A percentile compares a stretch with the other conserved stretches of the same genome.
phyloP scores from a whole-genome alignment of 192 early-diverging fungal species.

The Backusella morwellensis region DNA sequence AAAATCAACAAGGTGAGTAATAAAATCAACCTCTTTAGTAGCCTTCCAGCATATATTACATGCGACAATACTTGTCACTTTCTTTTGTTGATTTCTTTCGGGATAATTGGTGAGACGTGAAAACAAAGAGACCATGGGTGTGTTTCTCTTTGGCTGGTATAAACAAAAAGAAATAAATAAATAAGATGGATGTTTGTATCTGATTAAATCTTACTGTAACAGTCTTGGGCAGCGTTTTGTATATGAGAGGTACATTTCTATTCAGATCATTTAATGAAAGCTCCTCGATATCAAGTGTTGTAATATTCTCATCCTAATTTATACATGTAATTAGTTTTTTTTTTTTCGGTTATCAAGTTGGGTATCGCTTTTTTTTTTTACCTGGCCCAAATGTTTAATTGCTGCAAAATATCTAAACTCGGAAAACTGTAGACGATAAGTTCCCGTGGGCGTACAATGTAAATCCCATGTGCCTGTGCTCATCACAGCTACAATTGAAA shows the following conservation, averaged over 20 bases:
- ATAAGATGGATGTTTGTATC: background rate
- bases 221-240: constrained; percentile 42
- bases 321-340: too few species aligned
- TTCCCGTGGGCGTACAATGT: background rate
- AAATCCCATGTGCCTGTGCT: constrained; percentile 29
- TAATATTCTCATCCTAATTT: constrained; percentile 42
- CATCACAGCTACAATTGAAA: constrained; percentile 23
- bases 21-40: constrained; percentile 37
- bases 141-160: constrained; percentile 42
- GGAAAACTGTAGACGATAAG: constrained; percentile 31
- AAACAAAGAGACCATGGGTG: constrained; percentile 60
- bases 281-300: constrained; percentile 52
- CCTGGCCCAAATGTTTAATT: constrained; percentile 40
- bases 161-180: background rate
- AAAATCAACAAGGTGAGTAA: constrained; percentile 55
- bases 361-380: background rate
- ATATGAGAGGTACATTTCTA: constrained; percentile 34
- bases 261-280: constrained; percentile 39
- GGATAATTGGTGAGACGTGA: constrained; percentile 49
- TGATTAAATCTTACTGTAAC: constrained; percentile 37
- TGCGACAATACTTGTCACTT: constrained; percentile 53
- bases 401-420: constrained; percentile 51
- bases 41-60: constrained; percentile 49
- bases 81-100: constrained; percentile 54
- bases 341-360: constrained; percentile 26